phyloP scores from a whole-genome alignment of 176 grass and related monocot species.

The Aegilops speltoides region DNA sequence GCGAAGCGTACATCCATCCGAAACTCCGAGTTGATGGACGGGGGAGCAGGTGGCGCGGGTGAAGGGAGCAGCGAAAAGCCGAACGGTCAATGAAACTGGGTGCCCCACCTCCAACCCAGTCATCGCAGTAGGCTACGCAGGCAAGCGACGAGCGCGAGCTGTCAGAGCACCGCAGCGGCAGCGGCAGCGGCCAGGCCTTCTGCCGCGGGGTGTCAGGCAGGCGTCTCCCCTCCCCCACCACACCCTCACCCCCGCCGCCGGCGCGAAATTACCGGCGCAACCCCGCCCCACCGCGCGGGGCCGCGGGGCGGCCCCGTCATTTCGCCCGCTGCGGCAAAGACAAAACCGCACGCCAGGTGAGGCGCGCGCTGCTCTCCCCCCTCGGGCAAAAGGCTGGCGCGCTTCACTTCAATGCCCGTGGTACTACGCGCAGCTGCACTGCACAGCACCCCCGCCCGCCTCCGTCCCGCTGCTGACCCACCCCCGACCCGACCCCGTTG shows the following conservation, averaged over 20 bases:
- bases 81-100: neutral
- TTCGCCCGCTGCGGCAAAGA: neutral
- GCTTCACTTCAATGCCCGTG: neutral
- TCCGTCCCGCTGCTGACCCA: no score
- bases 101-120: neutral
- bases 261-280: neutral
- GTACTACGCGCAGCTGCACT: neutral
- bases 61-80: neutral
- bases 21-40: no score
- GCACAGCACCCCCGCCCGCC: no score
- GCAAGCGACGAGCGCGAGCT: neutral
- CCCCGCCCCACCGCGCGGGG: neutral
- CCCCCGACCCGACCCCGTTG: neutral
- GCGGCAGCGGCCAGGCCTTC: neutral
- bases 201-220: neutral
- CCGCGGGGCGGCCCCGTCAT: neutral
- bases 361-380: neutral
- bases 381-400: neutral
- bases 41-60: neutral
- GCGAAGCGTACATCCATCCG: no score
- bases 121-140: neutral
- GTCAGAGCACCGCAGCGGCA: no score
- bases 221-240: no score
- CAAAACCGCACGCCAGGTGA: slow-evolving; percentile 6
- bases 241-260: no score